Conservation (phyloP, 768 basidiomycete species). For the Xanthoconium purpureum region DNA sequence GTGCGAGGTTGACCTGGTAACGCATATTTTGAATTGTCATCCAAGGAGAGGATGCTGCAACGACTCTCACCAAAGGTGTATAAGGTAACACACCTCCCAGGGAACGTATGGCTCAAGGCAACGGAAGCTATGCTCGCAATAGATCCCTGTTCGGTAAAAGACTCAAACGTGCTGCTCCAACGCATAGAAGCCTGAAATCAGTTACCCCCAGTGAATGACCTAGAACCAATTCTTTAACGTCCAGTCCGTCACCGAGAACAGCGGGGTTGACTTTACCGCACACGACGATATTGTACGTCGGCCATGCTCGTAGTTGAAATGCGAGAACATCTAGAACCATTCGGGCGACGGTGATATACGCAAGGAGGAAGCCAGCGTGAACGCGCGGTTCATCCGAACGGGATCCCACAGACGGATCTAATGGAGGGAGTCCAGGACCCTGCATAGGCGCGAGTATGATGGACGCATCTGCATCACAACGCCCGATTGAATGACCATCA, state of each 20-base stretch:
- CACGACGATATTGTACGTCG: constrained; percentile 33
- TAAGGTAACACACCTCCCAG: constrained; percentile 24
- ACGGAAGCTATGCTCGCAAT: constrained; percentile 39
- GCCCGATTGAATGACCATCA: too few relatives aligned
- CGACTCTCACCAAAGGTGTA: constrained; percentile 44
- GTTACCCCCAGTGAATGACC: constrained; percentile 42
- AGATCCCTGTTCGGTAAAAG: constrained; percentile 30
- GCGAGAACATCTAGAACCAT: constrained; percentile 30
- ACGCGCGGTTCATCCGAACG: constrained; percentile 31
- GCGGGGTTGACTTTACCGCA: constrained; percentile 25
- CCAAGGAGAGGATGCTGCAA: neutral
- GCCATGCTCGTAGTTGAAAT: constrained; percentile 30
- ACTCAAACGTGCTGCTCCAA: constrained; percentile 1
- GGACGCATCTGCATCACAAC: constrained; percentile 23
- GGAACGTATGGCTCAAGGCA: constrained; percentile 32
- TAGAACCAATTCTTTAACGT: constrained; percentile 10
- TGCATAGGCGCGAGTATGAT: constrained; percentile 20
- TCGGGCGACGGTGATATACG: constrained; percentile 35
- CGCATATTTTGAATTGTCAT: neutral
- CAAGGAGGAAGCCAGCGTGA: constrained; percentile 35
- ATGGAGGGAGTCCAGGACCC: constrained; percentile 27
- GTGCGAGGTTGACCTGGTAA: constrained; percentile 47
- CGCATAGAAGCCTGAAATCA: neutral
- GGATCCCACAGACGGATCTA: neutral
- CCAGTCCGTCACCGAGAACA: neutral